phyloP scores from a whole-genome alignment of 345 rosid genomes.

The Eucalyptus tenuipes region DNA sequence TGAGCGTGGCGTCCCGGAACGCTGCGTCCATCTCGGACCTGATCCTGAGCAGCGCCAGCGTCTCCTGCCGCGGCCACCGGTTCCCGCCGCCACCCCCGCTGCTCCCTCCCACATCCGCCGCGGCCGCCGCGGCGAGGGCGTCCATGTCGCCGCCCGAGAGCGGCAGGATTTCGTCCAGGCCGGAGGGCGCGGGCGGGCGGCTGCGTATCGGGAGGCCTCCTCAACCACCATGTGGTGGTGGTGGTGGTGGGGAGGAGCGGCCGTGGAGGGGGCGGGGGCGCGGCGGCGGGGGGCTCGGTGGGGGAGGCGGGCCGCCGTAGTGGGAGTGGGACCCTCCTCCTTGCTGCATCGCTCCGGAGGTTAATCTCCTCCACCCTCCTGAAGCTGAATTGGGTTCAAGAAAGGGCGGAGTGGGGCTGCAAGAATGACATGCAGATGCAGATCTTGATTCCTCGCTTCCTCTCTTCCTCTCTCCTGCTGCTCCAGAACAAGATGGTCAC shows the following conservation, averaged over 20 bases:
- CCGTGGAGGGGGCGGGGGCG: neutral
- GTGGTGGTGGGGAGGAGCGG: slow-evolving; percentile 4
- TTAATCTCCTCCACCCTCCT: slow-evolving; percentile 12
- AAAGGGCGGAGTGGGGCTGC: neutral
- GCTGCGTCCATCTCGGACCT: slow-evolving; percentile 85
- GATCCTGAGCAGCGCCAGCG: slow-evolving; percentile 66
- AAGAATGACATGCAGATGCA: neutral
- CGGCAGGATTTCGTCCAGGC: slow-evolving; percentile 49
- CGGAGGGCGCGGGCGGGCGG: slow-evolving; percentile 58
- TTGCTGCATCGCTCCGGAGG: slow-evolving; percentile 8
- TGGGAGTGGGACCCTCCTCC: slow-evolving; percentile 26
- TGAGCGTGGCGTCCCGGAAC: slow-evolving; percentile 77
- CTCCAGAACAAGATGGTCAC: neutral
- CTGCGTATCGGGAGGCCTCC: slow-evolving; percentile 89
- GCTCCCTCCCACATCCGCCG: slow-evolving; percentile 24
- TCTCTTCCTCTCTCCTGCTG: neutral
- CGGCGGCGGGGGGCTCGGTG: neutral
- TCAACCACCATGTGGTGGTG: slow-evolving; percentile 40
- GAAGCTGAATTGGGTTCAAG: neutral
- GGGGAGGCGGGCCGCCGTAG: slow-evolving; percentile 2
- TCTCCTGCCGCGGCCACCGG: slow-evolving; percentile 91
- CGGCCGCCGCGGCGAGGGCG: slow-evolving; percentile 9
- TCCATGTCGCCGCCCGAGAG: slow-evolving; percentile 20
- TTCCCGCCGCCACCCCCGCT: slow-evolving; percentile 37
- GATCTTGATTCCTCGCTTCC: neutral